Percentiles rank a stretch among this genome's conserved stretches.
Conservation (phyloP, 106 monocot species). For the Platanthera guangdongensis region DNA sequence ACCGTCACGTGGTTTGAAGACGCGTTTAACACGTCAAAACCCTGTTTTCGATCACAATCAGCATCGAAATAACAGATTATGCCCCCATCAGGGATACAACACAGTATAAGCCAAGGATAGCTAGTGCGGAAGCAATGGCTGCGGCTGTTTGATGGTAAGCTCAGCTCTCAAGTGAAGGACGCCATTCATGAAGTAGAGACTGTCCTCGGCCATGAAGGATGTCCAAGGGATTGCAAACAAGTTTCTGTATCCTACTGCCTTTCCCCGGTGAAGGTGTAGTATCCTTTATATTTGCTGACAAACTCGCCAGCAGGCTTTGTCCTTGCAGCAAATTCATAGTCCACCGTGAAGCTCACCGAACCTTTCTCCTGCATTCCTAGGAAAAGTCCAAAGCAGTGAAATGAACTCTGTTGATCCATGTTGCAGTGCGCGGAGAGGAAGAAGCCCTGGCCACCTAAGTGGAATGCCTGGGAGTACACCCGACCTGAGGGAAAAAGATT, state of each 20-base stretch:
- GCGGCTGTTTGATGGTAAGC: constrained; percentile 51
- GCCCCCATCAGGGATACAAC: no score
- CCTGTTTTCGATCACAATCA: no score
- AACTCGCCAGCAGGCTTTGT: constrained; percentile 45
- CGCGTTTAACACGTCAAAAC: no score
- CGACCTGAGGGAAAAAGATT: constrained; percentile 54
- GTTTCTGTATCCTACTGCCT: constrained; percentile 67
- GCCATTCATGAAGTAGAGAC: constrained; percentile 59
- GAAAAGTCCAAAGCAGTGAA: constrained; percentile 74
- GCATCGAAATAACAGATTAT: no score
- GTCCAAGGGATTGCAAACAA: constrained; percentile 63
- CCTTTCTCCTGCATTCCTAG: constrained; percentile 78
- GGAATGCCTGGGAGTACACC: constrained; percentile 73
- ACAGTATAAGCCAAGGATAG: not conserved
- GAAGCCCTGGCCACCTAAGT: constrained; percentile 68
- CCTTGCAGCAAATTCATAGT: constrained; percentile 75
- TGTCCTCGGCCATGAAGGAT: constrained; percentile 74
- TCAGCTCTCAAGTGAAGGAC: constrained; percentile 61
- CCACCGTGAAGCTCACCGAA: constrained; percentile 59
- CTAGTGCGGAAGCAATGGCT: constrained; percentile 13
- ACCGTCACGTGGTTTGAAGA: no score
- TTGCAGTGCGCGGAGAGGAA: constrained; percentile 81
- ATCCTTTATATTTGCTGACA: constrained; percentile 70
- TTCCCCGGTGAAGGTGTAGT: constrained; percentile 72
- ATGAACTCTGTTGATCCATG: constrained; percentile 60